Conservation (phyloP, 257 asterid genomes). For the Buddleja alternifolia region DNA sequence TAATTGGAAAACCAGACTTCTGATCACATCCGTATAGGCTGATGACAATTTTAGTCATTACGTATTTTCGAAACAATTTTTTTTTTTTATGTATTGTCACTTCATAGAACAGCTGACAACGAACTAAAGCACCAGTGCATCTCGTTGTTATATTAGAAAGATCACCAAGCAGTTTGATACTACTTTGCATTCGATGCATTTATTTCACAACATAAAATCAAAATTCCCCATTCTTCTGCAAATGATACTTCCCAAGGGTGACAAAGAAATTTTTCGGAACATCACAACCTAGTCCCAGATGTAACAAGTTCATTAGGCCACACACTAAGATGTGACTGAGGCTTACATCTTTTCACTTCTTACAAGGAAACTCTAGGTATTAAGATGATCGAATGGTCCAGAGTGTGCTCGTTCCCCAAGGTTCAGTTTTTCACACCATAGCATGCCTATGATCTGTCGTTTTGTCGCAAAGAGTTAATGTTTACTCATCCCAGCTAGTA, state of each 20-base stretch:
- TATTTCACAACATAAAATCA: neutral
- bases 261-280: constrained; percentile 12
- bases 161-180: constrained; percentile 12
- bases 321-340: neutral
- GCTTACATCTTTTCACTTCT: too few species aligned
- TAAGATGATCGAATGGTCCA: too few species aligned
- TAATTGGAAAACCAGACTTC: neutral
- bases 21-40: neutral
- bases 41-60: neutral
- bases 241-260: neutral
- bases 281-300: neutral
- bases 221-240: constrained; percentile 5
- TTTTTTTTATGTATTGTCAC: too few species aligned
- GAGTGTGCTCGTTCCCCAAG: too few species aligned
- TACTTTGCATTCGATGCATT: constrained; percentile 12
- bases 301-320: constrained; percentile 4
- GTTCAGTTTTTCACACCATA: too few species aligned
- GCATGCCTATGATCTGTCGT: too few species aligned
- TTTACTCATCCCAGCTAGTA: too few species aligned
- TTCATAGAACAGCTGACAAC: neutral
- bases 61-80: too few species aligned
- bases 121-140: constrained; percentile 11
- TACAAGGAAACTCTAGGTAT: too few species aligned
- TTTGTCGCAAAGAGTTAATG: too few species aligned
- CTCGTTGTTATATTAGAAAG: neutral